Evolutionary conservation across 768 basidiomycete species (phyloP).

Genomic region (Panellus pusillus): DNA sequence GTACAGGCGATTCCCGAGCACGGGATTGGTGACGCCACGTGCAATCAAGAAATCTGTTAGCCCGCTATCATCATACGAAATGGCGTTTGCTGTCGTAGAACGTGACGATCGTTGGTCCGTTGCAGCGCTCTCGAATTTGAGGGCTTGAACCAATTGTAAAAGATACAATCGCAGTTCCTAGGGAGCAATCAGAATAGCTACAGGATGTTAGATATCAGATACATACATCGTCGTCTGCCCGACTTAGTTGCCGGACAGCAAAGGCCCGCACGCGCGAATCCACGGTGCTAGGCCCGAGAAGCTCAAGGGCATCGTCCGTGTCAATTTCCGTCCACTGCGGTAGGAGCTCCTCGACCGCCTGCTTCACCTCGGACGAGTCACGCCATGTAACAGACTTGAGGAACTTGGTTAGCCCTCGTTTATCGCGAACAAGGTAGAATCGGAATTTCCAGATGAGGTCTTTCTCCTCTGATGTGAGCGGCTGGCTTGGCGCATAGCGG

Average conservation of each 20-base stretch:
- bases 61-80: slow-evolving; percentile 89
- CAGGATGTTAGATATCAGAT: background rate
- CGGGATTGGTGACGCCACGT: slow-evolving; percentile 77
- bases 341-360: slow-evolving; percentile 93
- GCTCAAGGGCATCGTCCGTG: slow-evolving; percentile 92
- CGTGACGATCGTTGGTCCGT: slow-evolving; percentile 77
- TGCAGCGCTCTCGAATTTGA: slow-evolving; percentile 90
- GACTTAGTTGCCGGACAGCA: slow-evolving; percentile 85
- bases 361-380: slow-evolving; percentile 93
- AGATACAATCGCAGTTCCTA: slow-evolving; percentile 93
- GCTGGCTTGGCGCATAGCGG: slow-evolving; percentile 86
- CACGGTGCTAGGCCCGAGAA: slow-evolving; percentile 86
- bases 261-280: slow-evolving; percentile 93
- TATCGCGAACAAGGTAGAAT: slow-evolving; percentile 93
- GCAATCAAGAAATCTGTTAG: slow-evolving; percentile 89
- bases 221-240: slow-evolving; percentile 92
- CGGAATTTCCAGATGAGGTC: slow-evolving; percentile 98
- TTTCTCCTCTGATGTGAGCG: slow-evolving; percentile 87
- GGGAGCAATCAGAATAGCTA: slow-evolving; percentile 6
- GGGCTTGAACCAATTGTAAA: slow-evolving; percentile 93
- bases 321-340: slow-evolving; percentile 98
- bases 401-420: slow-evolving; percentile 95
- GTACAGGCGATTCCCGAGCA: slow-evolving; percentile 89
- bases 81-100: slow-evolving; percentile 61
- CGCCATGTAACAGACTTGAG: slow-evolving; percentile 97